These are phyloP conservation scores for Pilobolus umbonatus DNA, from an alignment of 192 early-diverging fungal genomes.

Conservation along the genomic window DNA sequence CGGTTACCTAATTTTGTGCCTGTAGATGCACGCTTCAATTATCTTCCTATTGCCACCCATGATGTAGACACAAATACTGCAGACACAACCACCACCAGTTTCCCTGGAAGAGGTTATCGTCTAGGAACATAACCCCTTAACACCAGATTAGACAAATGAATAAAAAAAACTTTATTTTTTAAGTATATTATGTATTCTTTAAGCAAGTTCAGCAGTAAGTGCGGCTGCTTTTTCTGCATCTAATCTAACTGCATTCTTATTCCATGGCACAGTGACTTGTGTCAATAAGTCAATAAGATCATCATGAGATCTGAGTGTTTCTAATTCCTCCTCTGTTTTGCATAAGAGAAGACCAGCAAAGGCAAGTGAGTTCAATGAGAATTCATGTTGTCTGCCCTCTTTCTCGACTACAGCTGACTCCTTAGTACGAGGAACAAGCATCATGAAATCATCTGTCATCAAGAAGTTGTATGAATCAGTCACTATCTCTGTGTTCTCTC, in stretches of 20 bases:
- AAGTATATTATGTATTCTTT: neutral
- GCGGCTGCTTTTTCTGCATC: neutral
- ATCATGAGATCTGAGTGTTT: constrained; percentile 12
- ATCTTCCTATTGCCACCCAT: too few species aligned
- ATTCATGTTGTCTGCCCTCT: constrained; percentile 7
- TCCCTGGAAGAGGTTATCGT: too few species aligned
- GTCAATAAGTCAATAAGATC: constrained; percentile 12
- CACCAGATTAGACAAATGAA: too few species aligned
- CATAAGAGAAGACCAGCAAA: constrained; percentile 47
- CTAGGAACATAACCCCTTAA: too few species aligned
- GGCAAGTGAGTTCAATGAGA: constrained; percentile 48
- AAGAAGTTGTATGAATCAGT: constrained; percentile 48
- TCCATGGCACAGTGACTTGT: constrained; percentile 10
- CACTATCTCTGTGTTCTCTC: constrained; percentile 30
- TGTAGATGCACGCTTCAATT: too few species aligned
- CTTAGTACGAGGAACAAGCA: constrained; percentile 45
- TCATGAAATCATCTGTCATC: constrained; percentile 47
- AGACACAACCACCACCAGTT: too few species aligned
- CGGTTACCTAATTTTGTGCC: too few species aligned
- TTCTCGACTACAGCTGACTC: constrained; percentile 19
- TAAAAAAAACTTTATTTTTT: too few species aligned
- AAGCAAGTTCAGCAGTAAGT: neutral
- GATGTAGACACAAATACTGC: too few species aligned
- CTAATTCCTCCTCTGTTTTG: constrained; percentile 38
- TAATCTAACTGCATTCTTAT: neutral